Percentiles rank a stretch among this genome's conserved stretches.
Conservation (phyloP, 495 filamentous ascomycete species). For the Oidiodendron maius region DNA sequence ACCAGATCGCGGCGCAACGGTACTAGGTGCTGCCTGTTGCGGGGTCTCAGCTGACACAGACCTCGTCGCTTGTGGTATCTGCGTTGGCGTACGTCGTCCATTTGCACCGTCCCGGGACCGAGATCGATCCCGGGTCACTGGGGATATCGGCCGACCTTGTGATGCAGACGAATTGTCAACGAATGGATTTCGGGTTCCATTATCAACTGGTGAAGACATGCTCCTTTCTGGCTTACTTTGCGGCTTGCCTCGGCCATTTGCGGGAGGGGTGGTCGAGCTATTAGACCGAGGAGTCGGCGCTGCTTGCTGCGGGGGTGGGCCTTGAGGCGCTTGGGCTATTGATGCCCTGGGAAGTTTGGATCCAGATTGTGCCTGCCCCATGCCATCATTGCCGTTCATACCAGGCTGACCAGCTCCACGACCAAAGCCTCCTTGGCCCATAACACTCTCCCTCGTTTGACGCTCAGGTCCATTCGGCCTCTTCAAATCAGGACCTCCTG, state of each 20-base stretch:
- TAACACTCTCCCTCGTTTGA: constrained; percentile 49
- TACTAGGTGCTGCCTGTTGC: constrained; percentile 19
- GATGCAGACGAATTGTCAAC: constrained; percentile 12
- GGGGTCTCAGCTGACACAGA: constrained; percentile 22
- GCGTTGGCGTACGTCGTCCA: constrained; percentile 58
- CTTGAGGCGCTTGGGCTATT: constrained; percentile 64
- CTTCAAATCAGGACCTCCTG: constrained; percentile 50
- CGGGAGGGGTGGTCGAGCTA: constrained; percentile 21
- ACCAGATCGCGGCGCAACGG: constrained; percentile 6
- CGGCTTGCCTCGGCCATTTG: constrained; percentile 18
- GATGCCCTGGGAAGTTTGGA: constrained; percentile 68
- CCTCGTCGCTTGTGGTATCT: constrained; percentile 20
- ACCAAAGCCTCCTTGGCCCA: constrained; percentile 29
- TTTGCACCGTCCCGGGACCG: constrained; percentile 32
- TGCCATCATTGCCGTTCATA: constrained; percentile 23
- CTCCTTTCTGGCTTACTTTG: constrained; percentile 29
- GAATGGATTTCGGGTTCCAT: constrained; percentile 20
- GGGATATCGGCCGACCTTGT: constrained; percentile 15
- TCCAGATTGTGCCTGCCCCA: constrained; percentile 15
- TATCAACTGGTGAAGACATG: constrained; percentile 47
- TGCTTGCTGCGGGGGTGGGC: constrained; percentile 83
- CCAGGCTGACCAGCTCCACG: constrained; percentile 22
- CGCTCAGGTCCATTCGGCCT: constrained; percentile 36
- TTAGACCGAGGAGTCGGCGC: constrained; percentile 68
- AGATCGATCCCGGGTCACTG: constrained; percentile 12